Percentiles rank a stretch among this genome's conserved stretches.
Conservation (phyloP, 139 green algal species). For the Zygnema cylindricum region DNA sequence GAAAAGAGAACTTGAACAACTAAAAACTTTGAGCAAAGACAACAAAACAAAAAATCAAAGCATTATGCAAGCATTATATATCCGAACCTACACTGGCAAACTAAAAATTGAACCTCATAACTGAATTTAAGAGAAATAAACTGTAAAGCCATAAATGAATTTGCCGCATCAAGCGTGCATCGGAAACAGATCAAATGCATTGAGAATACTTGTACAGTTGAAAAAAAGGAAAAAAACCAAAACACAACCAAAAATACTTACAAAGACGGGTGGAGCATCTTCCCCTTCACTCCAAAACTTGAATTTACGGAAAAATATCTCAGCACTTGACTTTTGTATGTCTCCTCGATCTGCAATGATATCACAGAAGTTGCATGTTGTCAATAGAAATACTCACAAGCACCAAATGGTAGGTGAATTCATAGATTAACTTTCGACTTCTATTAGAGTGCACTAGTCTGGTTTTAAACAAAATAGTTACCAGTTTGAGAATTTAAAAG, state of each 20-base stretch:
- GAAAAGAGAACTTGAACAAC: too few relatives aligned
- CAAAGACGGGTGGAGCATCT: conserved; percentile 89
- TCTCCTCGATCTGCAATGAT: conserved; percentile 50
- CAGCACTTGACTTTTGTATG: conserved; percentile 71
- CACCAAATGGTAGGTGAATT: too few relatives aligned
- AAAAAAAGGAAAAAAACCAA: background rate
- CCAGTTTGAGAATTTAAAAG: background rate
- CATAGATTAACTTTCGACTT: background rate
- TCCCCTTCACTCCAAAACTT: conserved; percentile 81
- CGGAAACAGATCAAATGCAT: too few relatives aligned
- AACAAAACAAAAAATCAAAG: too few relatives aligned
- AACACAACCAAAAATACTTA: conserved; percentile 34
- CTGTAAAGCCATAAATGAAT: too few relatives aligned
- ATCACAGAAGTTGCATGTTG: background rate
- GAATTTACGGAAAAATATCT: conserved; percentile 90
- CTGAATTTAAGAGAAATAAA: too few relatives aligned
- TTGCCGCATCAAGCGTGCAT: too few relatives aligned
- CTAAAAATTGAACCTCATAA: too few relatives aligned
- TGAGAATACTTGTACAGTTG: too few relatives aligned
- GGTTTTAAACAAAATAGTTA: background rate
- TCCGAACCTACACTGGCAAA: too few relatives aligned
- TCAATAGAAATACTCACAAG: background rate
- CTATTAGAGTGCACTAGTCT: background rate
- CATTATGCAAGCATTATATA: too few relatives aligned
- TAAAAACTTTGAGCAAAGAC: too few relatives aligned